A percentile compares a stretch with the other conserved stretches of the same genome.
Conservation (phyloP, 768 basidiomycete genomes). For the Amanita exitialis region DNA sequence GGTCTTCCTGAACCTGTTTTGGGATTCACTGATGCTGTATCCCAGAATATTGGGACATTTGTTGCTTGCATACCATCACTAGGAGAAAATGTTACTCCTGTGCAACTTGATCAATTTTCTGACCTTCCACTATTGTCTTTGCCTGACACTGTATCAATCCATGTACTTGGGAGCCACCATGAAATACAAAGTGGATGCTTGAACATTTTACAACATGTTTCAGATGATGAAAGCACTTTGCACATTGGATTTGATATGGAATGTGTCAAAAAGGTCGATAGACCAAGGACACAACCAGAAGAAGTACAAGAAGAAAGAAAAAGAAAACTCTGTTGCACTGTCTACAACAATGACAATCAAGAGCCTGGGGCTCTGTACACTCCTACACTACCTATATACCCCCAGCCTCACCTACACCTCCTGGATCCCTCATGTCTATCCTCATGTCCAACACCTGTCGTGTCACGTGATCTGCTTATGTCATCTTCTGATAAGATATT, state of each 20-base stretch:
- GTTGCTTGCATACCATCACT: slow-evolving; percentile 11
- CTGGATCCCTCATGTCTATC: too few relatives aligned
- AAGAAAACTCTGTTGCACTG: too few relatives aligned
- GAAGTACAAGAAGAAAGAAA: too few relatives aligned
- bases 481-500: too few relatives aligned
- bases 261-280: too few relatives aligned
- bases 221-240: slow-evolving; percentile 4
- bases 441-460: too few relatives aligned
- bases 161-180: slow-evolving; percentile 4
- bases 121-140: slow-evolving; percentile 7
- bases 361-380: too few relatives aligned
- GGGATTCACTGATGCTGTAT: slow-evolving; percentile 10
- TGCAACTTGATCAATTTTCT: slow-evolving; percentile 6
- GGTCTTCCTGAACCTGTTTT: slow-evolving; percentile 6
- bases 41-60: slow-evolving; percentile 8
- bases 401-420: too few relatives aligned
- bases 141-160: slow-evolving; percentile 6
- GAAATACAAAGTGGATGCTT: slow-evolving; percentile 9
- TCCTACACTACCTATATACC: too few relatives aligned
- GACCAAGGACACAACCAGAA: too few relatives aligned
- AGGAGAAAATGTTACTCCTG: slow-evolving; percentile 5
- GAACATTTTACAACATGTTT: background rate
- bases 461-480: too few relatives aligned
- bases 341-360: too few relatives aligned
- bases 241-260: slow-evolving; percentile 12